Percentiles rank a stretch among this genome's conserved stretches.
Conservation (phyloP, 441 rosid genomes). For the Raphanus hybrid region DNA sequence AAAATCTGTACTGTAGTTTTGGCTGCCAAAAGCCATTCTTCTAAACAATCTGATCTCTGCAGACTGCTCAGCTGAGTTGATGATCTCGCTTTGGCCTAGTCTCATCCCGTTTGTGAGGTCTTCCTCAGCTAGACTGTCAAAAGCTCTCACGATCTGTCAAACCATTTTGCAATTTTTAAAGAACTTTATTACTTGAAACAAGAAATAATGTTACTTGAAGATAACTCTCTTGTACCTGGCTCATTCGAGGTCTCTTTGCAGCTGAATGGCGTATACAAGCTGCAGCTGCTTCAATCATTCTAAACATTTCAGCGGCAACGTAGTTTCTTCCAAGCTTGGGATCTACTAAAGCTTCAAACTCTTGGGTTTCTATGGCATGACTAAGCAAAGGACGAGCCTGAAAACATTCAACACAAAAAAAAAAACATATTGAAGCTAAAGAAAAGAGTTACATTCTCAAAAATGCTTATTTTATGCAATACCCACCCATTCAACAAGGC, state of each 20-base stretch:
- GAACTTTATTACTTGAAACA: neutral
- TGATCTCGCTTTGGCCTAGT: constrained; percentile 87
- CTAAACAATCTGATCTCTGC: constrained; percentile 86
- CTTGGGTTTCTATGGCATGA: constrained; percentile 68
- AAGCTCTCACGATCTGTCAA: constrained; percentile 83
- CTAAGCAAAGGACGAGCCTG: constrained; percentile 91
- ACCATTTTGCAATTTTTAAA: neutral
- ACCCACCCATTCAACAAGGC: constrained; percentile 95
- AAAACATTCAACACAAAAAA: constrained; percentile 14
- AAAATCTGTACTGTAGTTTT: constrained; percentile 78
- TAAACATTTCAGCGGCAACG: constrained; percentile 67
- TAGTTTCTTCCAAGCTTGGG: constrained; percentile 68
- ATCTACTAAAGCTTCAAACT: constrained; percentile 62
- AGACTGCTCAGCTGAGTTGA: constrained; percentile 78
- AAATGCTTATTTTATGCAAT: constrained; percentile 20
- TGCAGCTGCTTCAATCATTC: constrained; percentile 84
- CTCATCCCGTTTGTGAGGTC: constrained; percentile 92
- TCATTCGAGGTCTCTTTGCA: constrained; percentile 87
- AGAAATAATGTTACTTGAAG: neutral
- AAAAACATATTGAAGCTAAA: neutral
- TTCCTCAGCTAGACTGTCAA: constrained; percentile 62
- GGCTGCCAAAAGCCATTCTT: constrained; percentile 94
- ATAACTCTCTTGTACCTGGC: constrained; percentile 58
- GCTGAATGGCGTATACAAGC: constrained; percentile 91
- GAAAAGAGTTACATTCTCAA: constrained; percentile 21